Evolutionary conservation across 1,284 basidiomycete genomes (phyloP).

Genomic region (Tylopilus orsonianus): DNA sequence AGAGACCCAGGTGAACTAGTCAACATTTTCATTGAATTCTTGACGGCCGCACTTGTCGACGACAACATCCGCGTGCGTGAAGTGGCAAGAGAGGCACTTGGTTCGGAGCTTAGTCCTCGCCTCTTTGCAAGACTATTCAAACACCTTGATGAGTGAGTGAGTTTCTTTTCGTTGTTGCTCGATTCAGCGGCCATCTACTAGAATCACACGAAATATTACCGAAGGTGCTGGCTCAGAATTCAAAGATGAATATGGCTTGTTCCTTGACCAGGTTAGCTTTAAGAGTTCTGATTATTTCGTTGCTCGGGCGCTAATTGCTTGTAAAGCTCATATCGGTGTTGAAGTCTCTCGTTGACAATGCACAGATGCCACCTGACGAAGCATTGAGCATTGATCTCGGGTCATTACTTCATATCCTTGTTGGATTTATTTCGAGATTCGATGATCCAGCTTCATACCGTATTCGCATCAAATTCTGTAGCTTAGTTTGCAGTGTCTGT

Average conservation of each 20-base stretch:
- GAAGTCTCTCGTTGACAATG: slow-evolving; percentile 75
- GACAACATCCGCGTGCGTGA: slow-evolving; percentile 70
- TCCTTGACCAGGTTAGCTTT: slow-evolving; percentile 69
- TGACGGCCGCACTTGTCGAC: slow-evolving; percentile 68
- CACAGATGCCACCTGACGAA: slow-evolving; percentile 58
- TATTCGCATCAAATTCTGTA: slow-evolving; percentile 76
- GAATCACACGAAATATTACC: slow-evolving; percentile 48
- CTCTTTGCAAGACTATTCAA: slow-evolving; percentile 67
- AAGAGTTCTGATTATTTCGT: slow-evolving; percentile 4
- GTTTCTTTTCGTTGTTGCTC: not conserved
- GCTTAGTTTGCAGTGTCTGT: slow-evolving; percentile 69
- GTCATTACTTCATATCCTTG: slow-evolving; percentile 61
- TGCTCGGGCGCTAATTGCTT: slow-evolving; percentile 12
- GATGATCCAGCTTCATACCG: slow-evolving; percentile 55
- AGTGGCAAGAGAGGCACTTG: slow-evolving; percentile 76
- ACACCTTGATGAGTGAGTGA: slow-evolving; percentile 70
- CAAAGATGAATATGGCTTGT: slow-evolving; percentile 58
- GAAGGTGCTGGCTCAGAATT: slow-evolving; percentile 44
- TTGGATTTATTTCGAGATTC: slow-evolving; percentile 66
- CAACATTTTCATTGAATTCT: slow-evolving; percentile 63
- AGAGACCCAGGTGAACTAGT: slow-evolving; percentile 59
- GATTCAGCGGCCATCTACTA: slow-evolving; percentile 20
- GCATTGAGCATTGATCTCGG: slow-evolving; percentile 71
- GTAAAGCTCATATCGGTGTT: slow-evolving; percentile 69
- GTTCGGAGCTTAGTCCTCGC: slow-evolving; percentile 71